Evolutionary conservation across 495 filamentous ascomycete genomes (phyloP).

Genomic region (Tuber borchii): DNA sequence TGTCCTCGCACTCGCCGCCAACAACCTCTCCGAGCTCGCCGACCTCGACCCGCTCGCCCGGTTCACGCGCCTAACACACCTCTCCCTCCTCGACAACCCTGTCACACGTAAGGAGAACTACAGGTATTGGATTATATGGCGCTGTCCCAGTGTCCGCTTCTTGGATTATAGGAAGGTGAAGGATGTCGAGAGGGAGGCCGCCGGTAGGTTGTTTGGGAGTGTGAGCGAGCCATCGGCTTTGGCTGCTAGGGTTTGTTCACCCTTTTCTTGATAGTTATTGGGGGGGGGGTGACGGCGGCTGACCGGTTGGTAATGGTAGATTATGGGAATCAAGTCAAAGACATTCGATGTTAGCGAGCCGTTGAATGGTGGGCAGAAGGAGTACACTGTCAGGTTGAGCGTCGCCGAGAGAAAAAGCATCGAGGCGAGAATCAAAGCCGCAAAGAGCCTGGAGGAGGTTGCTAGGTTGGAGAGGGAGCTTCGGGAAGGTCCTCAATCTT

Average conservation of each 20-base stretch:
- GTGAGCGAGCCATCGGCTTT: slow-evolving; percentile 66
- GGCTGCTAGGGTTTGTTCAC: slow-evolving; percentile 56
- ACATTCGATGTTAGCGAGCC: slow-evolving; percentile 63
- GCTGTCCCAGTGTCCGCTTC: slow-evolving; percentile 75
- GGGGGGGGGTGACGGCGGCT: slow-evolving; percentile 3
- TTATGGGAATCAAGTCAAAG: slow-evolving; percentile 79
- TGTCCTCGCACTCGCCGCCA: slow-evolving; percentile 69
- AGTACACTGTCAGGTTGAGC: slow-evolving; percentile 63
- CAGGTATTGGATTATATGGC: slow-evolving; percentile 84
- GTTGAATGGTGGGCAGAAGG: slow-evolving; percentile 52
- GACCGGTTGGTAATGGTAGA: slow-evolving; percentile 45
- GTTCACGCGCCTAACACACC: slow-evolving; percentile 65
- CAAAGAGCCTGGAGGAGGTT: slow-evolving; percentile 80
- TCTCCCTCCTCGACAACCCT: slow-evolving; percentile 79
- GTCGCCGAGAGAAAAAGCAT: slow-evolving; percentile 63
- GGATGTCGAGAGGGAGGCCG: slow-evolving; percentile 67
- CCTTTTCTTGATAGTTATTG: neutral
- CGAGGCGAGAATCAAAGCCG: slow-evolving; percentile 68
- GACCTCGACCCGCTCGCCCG: slow-evolving; percentile 78
- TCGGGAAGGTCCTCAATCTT: slow-evolving; percentile 72
- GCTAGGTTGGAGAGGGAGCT: slow-evolving; percentile 74
- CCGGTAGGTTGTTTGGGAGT: slow-evolving; percentile 76
- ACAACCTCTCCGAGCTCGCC: slow-evolving; percentile 69
- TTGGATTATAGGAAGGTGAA: slow-evolving; percentile 91
- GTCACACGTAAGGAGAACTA: slow-evolving; percentile 97